phyloP scores from a whole-genome alignment of 2,329 filamentous ascomycete species.

The Triangularia setosa region DNA sequence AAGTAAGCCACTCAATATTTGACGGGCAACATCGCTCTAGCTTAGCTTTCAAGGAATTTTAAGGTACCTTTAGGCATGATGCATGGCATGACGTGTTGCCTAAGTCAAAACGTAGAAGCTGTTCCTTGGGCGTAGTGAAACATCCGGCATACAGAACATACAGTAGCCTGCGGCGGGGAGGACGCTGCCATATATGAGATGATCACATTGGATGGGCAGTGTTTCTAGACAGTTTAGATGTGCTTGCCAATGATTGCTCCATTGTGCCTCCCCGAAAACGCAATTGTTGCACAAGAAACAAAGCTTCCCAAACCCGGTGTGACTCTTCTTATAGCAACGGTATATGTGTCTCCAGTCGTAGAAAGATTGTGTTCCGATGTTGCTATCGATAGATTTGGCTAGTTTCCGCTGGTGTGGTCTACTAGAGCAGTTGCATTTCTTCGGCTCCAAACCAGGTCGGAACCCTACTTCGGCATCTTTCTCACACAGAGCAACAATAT shows the following conservation, averaged over 20 bases:
- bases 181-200: too few species aligned
- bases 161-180: neutral
- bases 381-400: neutral
- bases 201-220: too few species aligned
- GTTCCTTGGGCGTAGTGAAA: neutral
- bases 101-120: too few species aligned
- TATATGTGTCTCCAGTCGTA: neutral
- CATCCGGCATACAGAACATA: constrained; percentile 1
- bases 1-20: too few species aligned
- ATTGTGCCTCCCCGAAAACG: neutral
- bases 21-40: too few species aligned
- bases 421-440: constrained; percentile 1
- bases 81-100: too few species aligned
- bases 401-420: neutral
- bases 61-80: too few species aligned
- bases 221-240: too few species aligned
- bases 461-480: constrained; percentile 5
- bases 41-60: too few species aligned
- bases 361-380: neutral
- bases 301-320: neutral
- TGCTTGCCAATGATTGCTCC: neutral
- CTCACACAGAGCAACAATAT: neutral
- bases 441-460: neutral
- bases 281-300: neutral
- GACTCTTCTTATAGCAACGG: neutral